A percentile compares a stretch with the other conserved stretches of the same genome.
These are phyloP conservation scores for Capsicum pubescens DNA, from an alignment of 257 asterid genomes.

Conservation along the genomic window DNA sequence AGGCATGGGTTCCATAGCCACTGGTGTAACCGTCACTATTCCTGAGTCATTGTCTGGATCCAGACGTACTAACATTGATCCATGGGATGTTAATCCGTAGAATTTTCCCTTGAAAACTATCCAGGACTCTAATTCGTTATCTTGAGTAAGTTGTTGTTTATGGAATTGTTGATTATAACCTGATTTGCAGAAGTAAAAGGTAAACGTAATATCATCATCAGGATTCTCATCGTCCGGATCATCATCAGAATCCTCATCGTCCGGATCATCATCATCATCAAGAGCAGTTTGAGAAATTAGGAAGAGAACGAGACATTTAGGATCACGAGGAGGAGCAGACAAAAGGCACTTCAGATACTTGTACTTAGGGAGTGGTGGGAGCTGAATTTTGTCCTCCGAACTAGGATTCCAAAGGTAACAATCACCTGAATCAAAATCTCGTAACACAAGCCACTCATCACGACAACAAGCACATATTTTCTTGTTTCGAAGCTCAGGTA, in stretches of 20 bases:
- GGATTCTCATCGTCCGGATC: no score
- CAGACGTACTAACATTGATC: not conserved
- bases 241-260: no score
- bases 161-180: not conserved
- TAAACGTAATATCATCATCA: no score
- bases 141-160: not conserved
- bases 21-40: not conserved
- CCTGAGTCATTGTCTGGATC: no score
- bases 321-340: conserved; percentile 5
- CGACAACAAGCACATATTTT: not conserved
- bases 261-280: no score
- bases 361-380: not conserved
- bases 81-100: no score
- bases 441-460: not conserved
- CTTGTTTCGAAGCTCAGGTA: not conserved
- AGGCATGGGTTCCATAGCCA: no score
- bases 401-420: not conserved
- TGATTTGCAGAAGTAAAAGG: not conserved
- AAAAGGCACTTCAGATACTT: not conserved
- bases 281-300: not conserved
- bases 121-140: no score
- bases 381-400: not conserved
- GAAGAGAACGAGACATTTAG: not conserved
- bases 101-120: no score
- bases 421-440: not conserved